A percentile compares a stretch with the other conserved stretches of the same genome.
Conservation (phyloP, 2,329 filamentous ascomycete species). For the Juglanconis oblonga region DNA sequence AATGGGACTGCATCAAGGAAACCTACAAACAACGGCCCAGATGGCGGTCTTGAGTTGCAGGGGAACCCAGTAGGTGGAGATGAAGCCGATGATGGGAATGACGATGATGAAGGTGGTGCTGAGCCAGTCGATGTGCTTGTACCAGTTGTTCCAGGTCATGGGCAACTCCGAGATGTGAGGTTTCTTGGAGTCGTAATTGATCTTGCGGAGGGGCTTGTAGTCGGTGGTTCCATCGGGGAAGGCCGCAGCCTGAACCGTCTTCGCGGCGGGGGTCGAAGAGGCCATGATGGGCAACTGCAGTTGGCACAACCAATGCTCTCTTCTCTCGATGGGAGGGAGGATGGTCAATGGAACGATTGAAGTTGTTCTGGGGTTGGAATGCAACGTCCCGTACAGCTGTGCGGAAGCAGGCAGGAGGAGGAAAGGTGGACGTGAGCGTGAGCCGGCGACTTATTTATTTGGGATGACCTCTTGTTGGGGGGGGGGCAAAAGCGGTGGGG, state of each 20-base stretch:
- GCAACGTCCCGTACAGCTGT: neutral
- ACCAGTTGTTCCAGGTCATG: conserved; percentile 80
- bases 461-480: conserved; percentile 2
- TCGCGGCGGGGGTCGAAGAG: conserved; percentile 35
- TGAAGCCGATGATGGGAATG: conserved; percentile 69
- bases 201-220: conserved; percentile 48
- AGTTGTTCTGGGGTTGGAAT: neutral
- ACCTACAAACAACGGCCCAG: conserved; percentile 60
- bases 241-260: conserved; percentile 30
- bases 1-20: neutral
- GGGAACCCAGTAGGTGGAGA: conserved; percentile 77
- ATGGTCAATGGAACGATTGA: neutral
- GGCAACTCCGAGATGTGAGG: conserved; percentile 81
- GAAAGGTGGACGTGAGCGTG: neutral
- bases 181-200: conserved; percentile 57
- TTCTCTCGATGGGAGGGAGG: neutral
- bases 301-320: neutral
- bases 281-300: conserved; percentile 26
- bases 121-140: conserved; percentile 92
- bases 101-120: conserved; percentile 79
- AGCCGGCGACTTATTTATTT: neutral
- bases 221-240: conserved; percentile 54
- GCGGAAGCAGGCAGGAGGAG: neutral
- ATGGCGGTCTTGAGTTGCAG: conserved; percentile 68
- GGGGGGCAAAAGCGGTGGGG: conserved; percentile 5